Conservation (phyloP, 108 stramenopile genomes). For the Stephanodiscus triporus region DNA sequence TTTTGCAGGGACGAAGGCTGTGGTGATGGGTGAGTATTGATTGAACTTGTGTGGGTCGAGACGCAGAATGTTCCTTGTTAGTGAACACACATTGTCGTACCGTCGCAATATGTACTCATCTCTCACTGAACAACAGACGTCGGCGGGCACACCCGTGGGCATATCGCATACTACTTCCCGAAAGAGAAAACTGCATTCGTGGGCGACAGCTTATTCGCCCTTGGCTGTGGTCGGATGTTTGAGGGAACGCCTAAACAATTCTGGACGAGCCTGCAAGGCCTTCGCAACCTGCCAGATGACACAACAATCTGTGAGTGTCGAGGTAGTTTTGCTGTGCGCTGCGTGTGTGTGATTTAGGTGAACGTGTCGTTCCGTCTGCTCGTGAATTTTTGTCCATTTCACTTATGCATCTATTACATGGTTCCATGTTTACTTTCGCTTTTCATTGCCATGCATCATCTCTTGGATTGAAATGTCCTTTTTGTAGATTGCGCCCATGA, state of each 20-base stretch:
- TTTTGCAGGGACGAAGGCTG: conserved; percentile 58
- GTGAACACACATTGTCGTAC: not conserved
- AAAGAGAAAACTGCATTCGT: conserved; percentile 64
- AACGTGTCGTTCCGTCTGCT: not conserved
- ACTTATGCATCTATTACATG: not conserved
- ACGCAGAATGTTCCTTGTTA: not conserved
- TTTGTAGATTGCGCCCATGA: conserved; percentile 77
- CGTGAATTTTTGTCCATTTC: not conserved
- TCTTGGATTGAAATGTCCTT: not conserved
- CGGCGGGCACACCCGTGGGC: conserved; percentile 84
- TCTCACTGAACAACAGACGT: conserved; percentile 49
- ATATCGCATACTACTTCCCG: conserved; percentile 85
- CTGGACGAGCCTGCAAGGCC: conserved; percentile 61
- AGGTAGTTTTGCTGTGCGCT: not conserved
- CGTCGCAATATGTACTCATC: not conserved
- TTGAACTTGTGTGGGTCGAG: not conserved
- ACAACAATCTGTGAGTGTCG: conserved; percentile 54
- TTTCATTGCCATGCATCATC: no score
- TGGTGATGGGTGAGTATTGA: conserved; percentile 55
- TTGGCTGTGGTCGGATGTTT: conserved; percentile 91
- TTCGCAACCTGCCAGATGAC: conserved; percentile 78
- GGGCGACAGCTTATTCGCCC: conserved; percentile 81
- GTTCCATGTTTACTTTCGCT: not conserved
- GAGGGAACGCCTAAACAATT: conserved; percentile 84
- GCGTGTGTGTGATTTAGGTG: not conserved